Base-by-base conservation (phyloP, 129 eudicot genomes). In the Flaveria ramosissima region DNA sequence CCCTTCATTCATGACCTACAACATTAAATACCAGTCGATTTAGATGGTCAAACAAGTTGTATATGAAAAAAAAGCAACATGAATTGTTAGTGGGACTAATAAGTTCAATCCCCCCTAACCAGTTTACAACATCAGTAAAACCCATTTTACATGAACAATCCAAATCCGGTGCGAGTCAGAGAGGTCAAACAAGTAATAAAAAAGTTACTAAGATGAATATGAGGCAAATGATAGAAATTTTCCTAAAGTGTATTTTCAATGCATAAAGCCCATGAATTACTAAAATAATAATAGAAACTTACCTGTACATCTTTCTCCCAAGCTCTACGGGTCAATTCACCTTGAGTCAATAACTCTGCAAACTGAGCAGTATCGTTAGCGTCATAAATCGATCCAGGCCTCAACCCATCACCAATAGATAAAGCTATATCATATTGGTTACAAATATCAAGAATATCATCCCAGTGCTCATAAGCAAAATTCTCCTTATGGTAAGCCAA, bases 301-400 rank as follows among this genome's bases (percentile, higher is more conserved):
- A 91, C 99, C 99, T 95, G 99, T 2, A 95, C 97, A 86, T 95
- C 99, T 84, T 95, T 95, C 74, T 86, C 92, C 99, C 99, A 95
- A 20, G 99, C 99, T 81, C 92, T 67, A 42, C 94, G 86, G 16
- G 99, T 95, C 75, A 95, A 77, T 71, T 95, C 99, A 76, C 99
- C 99, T 77, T 95, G 99, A 68, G 99, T 95, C 65, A 95, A 79
- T 57, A 95, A 93, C 90, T 91, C 99, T 0, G 97, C 96, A 77
- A 95, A 95, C 82, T 95, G 99, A 36, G 99, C 97, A 45, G 99
- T 91, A 72, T 95, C 99, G 78, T 95, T 95, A n/a, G 99, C 99
- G 79, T 95, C 99, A 71, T 91, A 91, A 68, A 95, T 95, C 2
- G 99, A 95, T 5, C 97, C 99, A 2, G 99, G 99, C 77, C 99